A percentile compares a stretch with the other conserved stretches of the same genome.
Evolutionary conservation across 371 early-diverging fungal genomes (phyloP).

Genomic region (Mucor mucedo): DNA sequence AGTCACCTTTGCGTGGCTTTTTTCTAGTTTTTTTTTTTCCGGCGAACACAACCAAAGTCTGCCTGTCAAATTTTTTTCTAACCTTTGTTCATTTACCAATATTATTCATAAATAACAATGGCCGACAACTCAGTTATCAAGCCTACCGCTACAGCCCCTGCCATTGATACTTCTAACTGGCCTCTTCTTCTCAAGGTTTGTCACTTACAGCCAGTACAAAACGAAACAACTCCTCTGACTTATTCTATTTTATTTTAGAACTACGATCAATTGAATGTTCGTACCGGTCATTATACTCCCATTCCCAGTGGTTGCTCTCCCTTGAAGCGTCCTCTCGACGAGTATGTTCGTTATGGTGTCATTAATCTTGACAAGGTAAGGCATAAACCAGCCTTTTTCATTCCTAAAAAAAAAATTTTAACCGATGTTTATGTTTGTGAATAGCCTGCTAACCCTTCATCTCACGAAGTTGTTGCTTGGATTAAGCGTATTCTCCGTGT

Average conservation of each 20-base stretch:
- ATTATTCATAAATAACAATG: conserved; percentile 27
- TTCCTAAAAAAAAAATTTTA: not conserved
- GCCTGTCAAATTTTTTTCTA: conserved; percentile 24
- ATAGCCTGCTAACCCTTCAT: conserved; percentile 99
- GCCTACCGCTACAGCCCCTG: conserved; percentile 75
- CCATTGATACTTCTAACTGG: conserved; percentile 94
- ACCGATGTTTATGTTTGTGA: conserved; percentile 6
- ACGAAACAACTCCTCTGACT: conserved; percentile 2
- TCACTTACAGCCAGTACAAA: not conserved
- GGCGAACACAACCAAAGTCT: conserved; percentile 6
- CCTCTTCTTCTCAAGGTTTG: conserved; percentile 92
- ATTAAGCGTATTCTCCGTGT: conserved; percentile 98
- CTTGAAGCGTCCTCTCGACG: conserved; percentile 90
- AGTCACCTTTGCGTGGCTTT: conserved; percentile 18
- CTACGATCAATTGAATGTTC: conserved; percentile 97
- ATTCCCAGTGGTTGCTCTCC: conserved; percentile 97
- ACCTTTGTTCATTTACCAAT: conserved; percentile 14
- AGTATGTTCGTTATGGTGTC: conserved; percentile 97
- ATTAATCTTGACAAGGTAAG: conserved; percentile 85
- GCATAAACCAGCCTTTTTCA: not conserved
- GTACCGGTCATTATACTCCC: conserved; percentile 98
- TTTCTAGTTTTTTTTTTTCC: not conserved
- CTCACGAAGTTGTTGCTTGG: conserved; percentile 99
- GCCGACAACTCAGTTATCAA: conserved; percentile 63
- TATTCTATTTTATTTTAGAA: conserved; percentile 57